phyloP scores from a whole-genome alignment of 176 grass and related monocot species.

The Eragrostis curvula region DNA sequence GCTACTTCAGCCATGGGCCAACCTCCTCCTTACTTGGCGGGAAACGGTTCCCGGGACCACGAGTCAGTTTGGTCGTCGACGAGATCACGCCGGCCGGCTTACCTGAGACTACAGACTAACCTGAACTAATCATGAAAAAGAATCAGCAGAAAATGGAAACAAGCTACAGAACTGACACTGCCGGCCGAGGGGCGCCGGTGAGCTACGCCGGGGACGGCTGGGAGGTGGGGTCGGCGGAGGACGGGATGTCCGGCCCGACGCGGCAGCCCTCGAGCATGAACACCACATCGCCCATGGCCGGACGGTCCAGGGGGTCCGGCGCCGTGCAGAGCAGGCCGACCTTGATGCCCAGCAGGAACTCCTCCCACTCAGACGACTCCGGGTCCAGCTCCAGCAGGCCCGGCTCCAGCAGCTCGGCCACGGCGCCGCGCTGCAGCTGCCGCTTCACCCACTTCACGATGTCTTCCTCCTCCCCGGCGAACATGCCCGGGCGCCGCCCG shows the following conservation, averaged over 20 bases:
- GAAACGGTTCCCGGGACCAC: constrained; percentile 33
- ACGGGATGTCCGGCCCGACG: constrained; percentile 90
- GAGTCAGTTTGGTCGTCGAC: constrained; percentile 34
- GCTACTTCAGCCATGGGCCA: constrained; percentile 52
- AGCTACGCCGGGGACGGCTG: constrained; percentile 79
- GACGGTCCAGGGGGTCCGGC: constrained; percentile 77
- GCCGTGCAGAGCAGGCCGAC: constrained; percentile 96
- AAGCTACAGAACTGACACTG: constrained; percentile 28
- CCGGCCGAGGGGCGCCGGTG: constrained; percentile 19
- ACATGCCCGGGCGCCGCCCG: constrained; percentile 87
- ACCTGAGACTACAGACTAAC: constrained; percentile 40
- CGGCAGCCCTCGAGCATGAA: constrained; percentile 99
- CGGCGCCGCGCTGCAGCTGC: constrained; percentile 88
- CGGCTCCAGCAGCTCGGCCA: constrained; percentile 86
- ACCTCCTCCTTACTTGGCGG: constrained; percentile 33
- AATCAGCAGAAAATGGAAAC: constrained; percentile 24
- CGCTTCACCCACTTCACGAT: constrained; percentile 99
- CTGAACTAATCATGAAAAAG: constrained; percentile 44
- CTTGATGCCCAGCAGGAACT: constrained; percentile 96
- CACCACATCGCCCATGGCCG: constrained; percentile 94
- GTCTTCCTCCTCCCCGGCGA: constrained; percentile 95
- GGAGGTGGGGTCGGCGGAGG: constrained; percentile 91
- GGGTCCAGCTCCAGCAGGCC: constrained; percentile 94
- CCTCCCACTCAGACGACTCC: constrained; percentile 97
- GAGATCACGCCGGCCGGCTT: not conserved